A percentile compares a stretch with the other conserved stretches of the same genome.
Evolutionary conservation across 2,329 filamentous ascomycete species (phyloP).

Genomic region (Neopestalotiopsis sp.): DNA sequence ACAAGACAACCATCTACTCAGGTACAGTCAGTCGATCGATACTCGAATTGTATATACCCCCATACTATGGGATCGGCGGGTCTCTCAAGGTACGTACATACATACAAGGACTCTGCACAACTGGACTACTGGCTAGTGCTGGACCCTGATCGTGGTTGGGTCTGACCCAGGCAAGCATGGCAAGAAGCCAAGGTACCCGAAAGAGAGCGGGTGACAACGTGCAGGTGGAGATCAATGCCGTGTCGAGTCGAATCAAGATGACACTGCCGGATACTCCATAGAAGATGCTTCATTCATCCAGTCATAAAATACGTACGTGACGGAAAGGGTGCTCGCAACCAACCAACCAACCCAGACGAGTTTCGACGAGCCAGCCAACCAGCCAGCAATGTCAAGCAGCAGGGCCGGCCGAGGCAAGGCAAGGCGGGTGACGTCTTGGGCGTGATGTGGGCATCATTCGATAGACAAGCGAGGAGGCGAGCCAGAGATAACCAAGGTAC

Average conservation of each 20-base stretch:
- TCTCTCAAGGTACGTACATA: constrained; percentile 28
- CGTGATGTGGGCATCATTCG: constrained; percentile 9
- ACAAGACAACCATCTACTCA: constrained; percentile 25
- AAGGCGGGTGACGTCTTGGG: constrained; percentile 10
- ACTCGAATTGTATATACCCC: constrained; percentile 25
- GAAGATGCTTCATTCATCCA: constrained; percentile 26
- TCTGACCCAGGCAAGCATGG: neutral
- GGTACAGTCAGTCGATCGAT: constrained; percentile 32
- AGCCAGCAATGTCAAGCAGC: neutral
- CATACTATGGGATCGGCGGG: constrained; percentile 32
- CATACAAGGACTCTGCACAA: constrained; percentile 18
- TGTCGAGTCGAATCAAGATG: constrained; percentile 30
- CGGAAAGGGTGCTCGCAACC: neutral
- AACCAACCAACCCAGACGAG: neutral
- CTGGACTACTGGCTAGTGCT: neutral
- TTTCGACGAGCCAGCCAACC: neutral
- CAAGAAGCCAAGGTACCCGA: constrained; percentile 21
- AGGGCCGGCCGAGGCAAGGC: constrained; percentile 7
- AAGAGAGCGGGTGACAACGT: constrained; percentile 29
- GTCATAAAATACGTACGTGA: neutral
- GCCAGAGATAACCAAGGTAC: neutral
- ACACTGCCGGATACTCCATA: constrained; percentile 26
- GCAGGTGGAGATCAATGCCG: constrained; percentile 36
- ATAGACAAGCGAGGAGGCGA: neutral
- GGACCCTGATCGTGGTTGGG: neutral